A percentile compares a stretch with the other conserved stretches of the same genome.
Conservation (phyloP, 768 basidiomycete species). For the Podaxis sp. region DNA sequence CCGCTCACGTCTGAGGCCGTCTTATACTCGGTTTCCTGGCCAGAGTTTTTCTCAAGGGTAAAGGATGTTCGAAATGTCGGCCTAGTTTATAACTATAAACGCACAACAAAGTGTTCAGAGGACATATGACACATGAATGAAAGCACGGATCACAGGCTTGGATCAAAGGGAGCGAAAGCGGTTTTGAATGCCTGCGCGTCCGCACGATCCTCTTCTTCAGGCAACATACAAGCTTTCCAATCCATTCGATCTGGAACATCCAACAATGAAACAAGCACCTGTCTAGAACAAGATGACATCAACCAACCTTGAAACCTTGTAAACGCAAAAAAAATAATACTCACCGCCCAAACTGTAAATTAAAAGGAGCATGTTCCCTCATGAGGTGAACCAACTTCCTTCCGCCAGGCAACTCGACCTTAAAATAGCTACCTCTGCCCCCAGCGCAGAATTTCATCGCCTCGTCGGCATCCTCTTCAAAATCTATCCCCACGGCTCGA, state of each 20-base stretch:
- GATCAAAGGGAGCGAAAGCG: constrained; percentile 77
- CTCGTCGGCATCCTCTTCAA: constrained; percentile 67
- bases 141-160: constrained; percentile 24
- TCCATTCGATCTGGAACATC: constrained; percentile 77
- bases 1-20: constrained; percentile 19
- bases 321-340: constrained; percentile 20
- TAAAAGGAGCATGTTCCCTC: constrained; percentile 74
- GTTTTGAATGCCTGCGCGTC: constrained; percentile 84
- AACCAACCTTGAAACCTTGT: neutral
- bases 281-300: constrained; percentile 42
- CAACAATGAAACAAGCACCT: constrained; percentile 77
- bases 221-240: constrained; percentile 86
- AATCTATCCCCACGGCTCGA: constrained; percentile 61
- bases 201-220: constrained; percentile 81
- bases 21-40: too few relatives aligned
- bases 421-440: constrained; percentile 78
- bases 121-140: neutral
- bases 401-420: constrained; percentile 87
- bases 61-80: neutral
- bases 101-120: neutral
- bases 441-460: constrained; percentile 54
- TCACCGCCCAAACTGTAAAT: constrained; percentile 92
- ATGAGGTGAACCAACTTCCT: constrained; percentile 84
- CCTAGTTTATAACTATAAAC: neutral
- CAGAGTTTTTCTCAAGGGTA: neutral